A percentile compares a stretch with the other conserved stretches of the same genome.
Conservation (phyloP, 2,329 filamentous ascomycete genomes). For the Aspergillus transmontanensis region DNA sequence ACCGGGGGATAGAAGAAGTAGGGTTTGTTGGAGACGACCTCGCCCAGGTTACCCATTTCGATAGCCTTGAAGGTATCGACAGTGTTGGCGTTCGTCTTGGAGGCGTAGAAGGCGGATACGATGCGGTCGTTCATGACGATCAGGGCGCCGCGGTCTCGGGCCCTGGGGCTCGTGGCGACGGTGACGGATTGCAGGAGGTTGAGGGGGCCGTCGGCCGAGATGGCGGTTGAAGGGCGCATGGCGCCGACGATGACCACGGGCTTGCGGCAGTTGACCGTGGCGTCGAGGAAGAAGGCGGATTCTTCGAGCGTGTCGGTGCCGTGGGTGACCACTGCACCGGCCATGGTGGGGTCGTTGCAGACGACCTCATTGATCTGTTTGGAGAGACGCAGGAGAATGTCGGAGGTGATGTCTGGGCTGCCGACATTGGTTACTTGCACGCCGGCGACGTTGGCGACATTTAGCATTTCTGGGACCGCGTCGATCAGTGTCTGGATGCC, state of each 20-base stretch:
- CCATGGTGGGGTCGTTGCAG: conserved; percentile 27
- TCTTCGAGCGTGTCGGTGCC: conserved; percentile 69
- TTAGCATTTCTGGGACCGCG: conserved; percentile 27
- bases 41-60: conserved; percentile 61
- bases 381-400: conserved; percentile 26
- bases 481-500: conserved; percentile 28
- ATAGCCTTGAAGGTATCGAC: conserved; percentile 63
- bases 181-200: conserved; percentile 64
- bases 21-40: conserved; percentile 60
- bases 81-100: conserved; percentile 65
- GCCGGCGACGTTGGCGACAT: conserved; percentile 30
- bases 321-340: conserved; percentile 55
- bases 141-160: conserved; percentile 58
- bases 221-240: conserved; percentile 65
- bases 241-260: conserved; percentile 63
- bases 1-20: conserved; percentile 62
- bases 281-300: conserved; percentile 64
- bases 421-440: conserved; percentile 32
- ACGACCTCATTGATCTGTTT: conserved; percentile 23
- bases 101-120: conserved; percentile 59
- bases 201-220: conserved; percentile 64
- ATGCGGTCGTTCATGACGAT: conserved; percentile 66
- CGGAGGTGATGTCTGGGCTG: conserved; percentile 27
- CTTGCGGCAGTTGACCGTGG: conserved; percentile 59
- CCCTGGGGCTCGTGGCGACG: conserved; percentile 52